Evolutionary conservation across 106 monocot genomes (phyloP).

Genomic region (Allium fistulosum): DNA sequence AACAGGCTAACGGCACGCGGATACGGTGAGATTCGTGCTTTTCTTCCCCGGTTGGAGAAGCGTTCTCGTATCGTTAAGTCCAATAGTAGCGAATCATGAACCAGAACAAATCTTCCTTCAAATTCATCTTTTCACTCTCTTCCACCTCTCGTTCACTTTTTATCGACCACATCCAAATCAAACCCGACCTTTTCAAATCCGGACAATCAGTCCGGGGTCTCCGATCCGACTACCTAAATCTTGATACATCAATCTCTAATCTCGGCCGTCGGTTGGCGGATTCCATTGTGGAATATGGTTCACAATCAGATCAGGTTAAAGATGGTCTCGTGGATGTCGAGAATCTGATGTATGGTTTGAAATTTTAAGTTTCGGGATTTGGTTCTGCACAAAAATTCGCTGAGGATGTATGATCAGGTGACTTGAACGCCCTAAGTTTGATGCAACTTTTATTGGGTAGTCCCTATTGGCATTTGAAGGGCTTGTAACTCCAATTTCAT

Average conservation of each 20-base stretch:
- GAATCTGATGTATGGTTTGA: constrained; percentile 30
- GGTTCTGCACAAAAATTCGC: neutral
- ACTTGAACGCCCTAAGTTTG: constrained; percentile 43
- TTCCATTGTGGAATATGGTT: constrained; percentile 26
- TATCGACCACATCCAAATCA: constrained; percentile 27
- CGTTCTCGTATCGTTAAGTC: no score
- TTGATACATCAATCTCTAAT: constrained; percentile 39
- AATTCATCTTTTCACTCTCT: constrained; percentile 6
- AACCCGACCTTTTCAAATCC: constrained; percentile 31
- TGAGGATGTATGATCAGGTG: constrained; percentile 13
- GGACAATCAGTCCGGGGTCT: constrained; percentile 37
- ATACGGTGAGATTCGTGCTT: no score
- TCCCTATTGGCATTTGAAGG: constrained; percentile 81
- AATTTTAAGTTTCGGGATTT: neutral
- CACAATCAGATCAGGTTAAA: constrained; percentile 22
- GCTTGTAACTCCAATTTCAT: constrained; percentile 56
- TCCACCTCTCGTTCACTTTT: constrained; percentile 30
- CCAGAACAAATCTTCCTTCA: neutral
- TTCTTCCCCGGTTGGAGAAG: no score
- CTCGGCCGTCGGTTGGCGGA: constrained; percentile 35
- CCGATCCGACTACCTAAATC: constrained; percentile 38
- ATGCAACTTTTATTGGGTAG: constrained; percentile 26
- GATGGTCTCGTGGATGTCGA: constrained; percentile 22
- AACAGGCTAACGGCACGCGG: no score
- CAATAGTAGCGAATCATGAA: no score